These are phyloP conservation scores for Lichtheimia ramosa DNA, from an alignment of 371 early-diverging fungal species.

Conservation along the genomic window DNA sequence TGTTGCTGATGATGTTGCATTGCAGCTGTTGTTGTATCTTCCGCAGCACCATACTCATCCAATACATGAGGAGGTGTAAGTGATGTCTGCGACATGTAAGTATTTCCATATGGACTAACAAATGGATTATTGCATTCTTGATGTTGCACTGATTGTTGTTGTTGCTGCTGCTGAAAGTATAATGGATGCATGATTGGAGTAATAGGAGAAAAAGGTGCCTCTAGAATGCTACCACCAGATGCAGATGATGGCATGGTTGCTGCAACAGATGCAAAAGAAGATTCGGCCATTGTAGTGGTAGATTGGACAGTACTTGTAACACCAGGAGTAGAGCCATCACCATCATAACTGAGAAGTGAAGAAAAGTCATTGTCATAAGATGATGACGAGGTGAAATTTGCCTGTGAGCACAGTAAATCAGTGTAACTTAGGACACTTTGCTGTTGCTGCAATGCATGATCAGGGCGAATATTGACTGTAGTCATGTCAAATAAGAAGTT, in stretches of 20 bases:
- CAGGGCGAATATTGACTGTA: neutral
- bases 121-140: slow-evolving; percentile 20
- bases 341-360: too few species aligned
- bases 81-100: neutral
- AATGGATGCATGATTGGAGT: neutral
- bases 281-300: neutral
- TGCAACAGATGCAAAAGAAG: neutral
- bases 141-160: too few species aligned
- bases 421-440: slow-evolving; percentile 2
- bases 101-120: slow-evolving; percentile 10
- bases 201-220: slow-evolving; percentile 5
- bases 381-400: neutral
- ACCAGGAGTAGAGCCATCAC: too few species aligned
- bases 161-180: too few species aligned
- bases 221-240: slow-evolving; percentile 8
- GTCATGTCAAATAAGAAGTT: neutral
- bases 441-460: neutral
- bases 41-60: slow-evolving; percentile 4
- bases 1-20: neutral
- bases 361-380: neutral
- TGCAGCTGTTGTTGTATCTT: slow-evolving; percentile 3
- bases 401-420: neutral
- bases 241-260: slow-evolving; percentile 2
- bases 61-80: slow-evolving; percentile 6
- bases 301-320: too few species aligned